Evolutionary conservation across 371 early-diverging fungal genomes (phyloP).

Genomic region (Haplosporangium sp.): DNA sequence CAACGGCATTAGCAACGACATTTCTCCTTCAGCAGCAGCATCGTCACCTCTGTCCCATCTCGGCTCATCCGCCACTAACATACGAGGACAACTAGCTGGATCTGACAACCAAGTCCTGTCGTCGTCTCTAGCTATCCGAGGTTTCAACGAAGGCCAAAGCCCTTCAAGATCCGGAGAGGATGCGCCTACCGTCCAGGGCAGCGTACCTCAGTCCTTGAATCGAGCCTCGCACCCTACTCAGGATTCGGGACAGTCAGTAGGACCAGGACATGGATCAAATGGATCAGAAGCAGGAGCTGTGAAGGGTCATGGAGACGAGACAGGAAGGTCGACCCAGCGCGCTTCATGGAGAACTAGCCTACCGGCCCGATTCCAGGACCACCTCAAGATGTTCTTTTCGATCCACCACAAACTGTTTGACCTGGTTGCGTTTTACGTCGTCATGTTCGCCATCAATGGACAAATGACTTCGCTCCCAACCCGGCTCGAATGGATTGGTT

Average conservation of each 20-base stretch:
- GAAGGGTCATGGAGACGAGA: neutral
- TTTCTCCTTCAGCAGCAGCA: no score
- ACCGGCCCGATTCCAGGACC: conserved; percentile 44
- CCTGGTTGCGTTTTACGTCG: conserved; percentile 54
- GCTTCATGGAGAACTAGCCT: conserved; percentile 4
- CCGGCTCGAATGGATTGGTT: conserved; percentile 55
- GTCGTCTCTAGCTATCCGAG: no score
- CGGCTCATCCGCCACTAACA: neutral
- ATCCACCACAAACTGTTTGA: conserved; percentile 56
- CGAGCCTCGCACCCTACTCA: neutral
- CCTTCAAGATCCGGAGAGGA: no score
- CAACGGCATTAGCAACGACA: neutral
- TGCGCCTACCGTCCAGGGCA: no score
- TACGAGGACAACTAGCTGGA: no score
- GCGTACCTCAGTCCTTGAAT: no score
- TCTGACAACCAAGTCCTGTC: no score
- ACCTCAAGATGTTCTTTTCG: conserved; percentile 48
- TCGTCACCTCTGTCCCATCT: neutral
- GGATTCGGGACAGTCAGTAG: neutral
- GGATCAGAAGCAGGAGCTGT: conserved; percentile 4
- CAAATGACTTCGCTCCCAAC: conserved; percentile 55
- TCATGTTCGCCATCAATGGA: conserved; percentile 56
- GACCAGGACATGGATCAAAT: neutral
- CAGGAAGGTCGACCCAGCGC: no score
- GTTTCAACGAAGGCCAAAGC: no score